Evolutionary conservation across 2,329 filamentous ascomycete species (phyloP), one percentile per base, ranked within the genome.

Genomic region (Lasiodiplodia citricola): DNA sequence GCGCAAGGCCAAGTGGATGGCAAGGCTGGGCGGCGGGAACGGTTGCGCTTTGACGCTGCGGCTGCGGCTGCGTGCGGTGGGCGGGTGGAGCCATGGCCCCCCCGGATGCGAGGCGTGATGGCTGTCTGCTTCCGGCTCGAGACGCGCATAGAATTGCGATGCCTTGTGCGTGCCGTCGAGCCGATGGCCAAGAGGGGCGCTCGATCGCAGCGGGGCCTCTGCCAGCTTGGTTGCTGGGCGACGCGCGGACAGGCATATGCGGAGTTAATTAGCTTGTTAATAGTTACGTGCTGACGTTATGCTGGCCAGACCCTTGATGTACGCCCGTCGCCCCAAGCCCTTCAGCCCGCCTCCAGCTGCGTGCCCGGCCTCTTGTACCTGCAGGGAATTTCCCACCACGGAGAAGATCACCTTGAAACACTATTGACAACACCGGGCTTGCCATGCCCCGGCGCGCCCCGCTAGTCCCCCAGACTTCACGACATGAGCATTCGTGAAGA

Each of bases 221-320:
- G 60, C 60, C 57, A 52, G 58, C 58, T 63, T 63, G 58, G 57
- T 35, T 18, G 23, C 58, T 63, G 44, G 58, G 58, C 60, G 60
- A 64, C 60, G 60, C 60, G 60, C 47, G 60, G 60, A 64, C 60
- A 50, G 60, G 56, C 44, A 64, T 13, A 18, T 23, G 60, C 47
- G 60, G 57, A 52, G 60, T 37, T 37, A 64, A 51, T 64, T 21
- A 14, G 41, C 28, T 16, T 35, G 35, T 21, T 37, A 23, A 64
- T 38, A 35, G 31, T 35, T 35, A 51, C 38, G 41, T n/a, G 44
- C 58, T 37, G 57, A 60, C 56, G 56, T 44, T 41, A 54, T 28
- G 52, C 21, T 54, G 52, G 28, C 25, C 57, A 38, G 58, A 63
- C 58, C 41, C 58, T 63, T 23, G 28, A 23, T 14, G 58, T 21